Evolutionary conservation across 2,329 filamentous ascomycete genomes (phyloP).

Genomic region (Tolypocladium ovalisporum): DNA sequence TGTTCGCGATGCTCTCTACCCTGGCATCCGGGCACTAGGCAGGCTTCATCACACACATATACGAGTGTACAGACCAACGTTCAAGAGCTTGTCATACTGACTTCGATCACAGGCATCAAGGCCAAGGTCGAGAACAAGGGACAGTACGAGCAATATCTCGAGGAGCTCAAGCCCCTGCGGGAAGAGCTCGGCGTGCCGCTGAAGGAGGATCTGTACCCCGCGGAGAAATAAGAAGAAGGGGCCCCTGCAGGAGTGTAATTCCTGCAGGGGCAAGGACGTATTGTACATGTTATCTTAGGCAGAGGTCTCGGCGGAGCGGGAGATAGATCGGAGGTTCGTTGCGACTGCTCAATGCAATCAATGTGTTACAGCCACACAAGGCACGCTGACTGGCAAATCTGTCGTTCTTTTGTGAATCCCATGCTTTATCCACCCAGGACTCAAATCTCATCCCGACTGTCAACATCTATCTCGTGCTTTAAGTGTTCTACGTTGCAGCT

Average conservation of each 20-base stretch:
- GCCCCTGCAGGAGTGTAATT: neutral
- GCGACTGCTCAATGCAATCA: slow-evolving; percentile 16
- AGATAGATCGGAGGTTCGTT: slow-evolving; percentile 18
- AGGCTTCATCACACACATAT: neutral
- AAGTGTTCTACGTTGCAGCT: neutral
- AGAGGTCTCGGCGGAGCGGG: slow-evolving; percentile 13
- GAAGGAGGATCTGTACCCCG: slow-evolving; percentile 88
- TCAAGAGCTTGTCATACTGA: neutral
- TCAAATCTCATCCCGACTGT: neutral
- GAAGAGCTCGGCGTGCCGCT: slow-evolving; percentile 87
- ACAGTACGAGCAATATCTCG: slow-evolving; percentile 94
- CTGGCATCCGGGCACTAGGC: neutral
- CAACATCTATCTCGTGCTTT: neutral
- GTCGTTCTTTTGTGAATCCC: neutral
- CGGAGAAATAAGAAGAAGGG: slow-evolving; percentile 31
- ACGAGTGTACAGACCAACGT: neutral
- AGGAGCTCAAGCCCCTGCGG: slow-evolving; percentile 82
- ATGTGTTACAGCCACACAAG: slow-evolving; percentile 18
- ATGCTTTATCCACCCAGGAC: neutral
- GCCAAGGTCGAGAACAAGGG: slow-evolving; percentile 98
- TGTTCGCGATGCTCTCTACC: neutral
- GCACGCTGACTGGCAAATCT: slow-evolving; percentile 6
- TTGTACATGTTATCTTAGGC: slow-evolving; percentile 26
- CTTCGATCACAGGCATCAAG: slow-evolving; percentile 68
- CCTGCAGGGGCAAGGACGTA: slow-evolving; percentile 7